A percentile compares a stretch with the other conserved stretches of the same genome.
These are phyloP conservation scores for Leccinum incarnatum DNA, from an alignment of 768 basidiomycete genomes.

Conservation along the genomic window DNA sequence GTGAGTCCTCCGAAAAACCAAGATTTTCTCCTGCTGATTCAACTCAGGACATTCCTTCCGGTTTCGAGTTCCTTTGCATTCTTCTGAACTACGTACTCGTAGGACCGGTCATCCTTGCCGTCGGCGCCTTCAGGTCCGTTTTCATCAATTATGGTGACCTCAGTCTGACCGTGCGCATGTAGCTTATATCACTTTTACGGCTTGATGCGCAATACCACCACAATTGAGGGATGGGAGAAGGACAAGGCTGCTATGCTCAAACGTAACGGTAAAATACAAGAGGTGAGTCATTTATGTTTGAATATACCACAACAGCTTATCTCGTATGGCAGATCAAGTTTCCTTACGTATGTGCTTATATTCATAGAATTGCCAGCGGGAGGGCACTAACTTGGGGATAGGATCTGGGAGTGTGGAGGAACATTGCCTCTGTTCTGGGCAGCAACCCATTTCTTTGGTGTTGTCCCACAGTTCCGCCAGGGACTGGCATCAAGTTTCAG, in stretches of 20 bases:
- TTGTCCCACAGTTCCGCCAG: constrained; percentile 65
- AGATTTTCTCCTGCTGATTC: not conserved
- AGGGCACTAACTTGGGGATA: constrained; percentile 32
- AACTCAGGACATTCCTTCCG: constrained; percentile 63
- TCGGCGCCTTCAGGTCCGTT: constrained; percentile 84
- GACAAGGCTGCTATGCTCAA: constrained; percentile 88
- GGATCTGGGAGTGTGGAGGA: constrained; percentile 76
- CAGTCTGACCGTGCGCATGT: constrained; percentile 13
- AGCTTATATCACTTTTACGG: constrained; percentile 87
- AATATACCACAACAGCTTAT: constrained; percentile 1
- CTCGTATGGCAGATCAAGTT: constrained; percentile 65
- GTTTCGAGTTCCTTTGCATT: constrained; percentile 74
- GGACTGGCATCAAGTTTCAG: constrained; percentile 76
- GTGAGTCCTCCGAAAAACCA: constrained; percentile 35
- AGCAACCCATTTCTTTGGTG: constrained; percentile 77
- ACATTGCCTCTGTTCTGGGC: constrained; percentile 79
- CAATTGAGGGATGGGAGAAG: constrained; percentile 98
- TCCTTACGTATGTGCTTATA: constrained; percentile 70
- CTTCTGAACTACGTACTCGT: constrained; percentile 85
- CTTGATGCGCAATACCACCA: constrained; percentile 80
- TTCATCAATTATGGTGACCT: not conserved
- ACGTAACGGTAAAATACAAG: constrained; percentile 78
- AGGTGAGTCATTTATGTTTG: constrained; percentile 41
- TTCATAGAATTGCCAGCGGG: not conserved
- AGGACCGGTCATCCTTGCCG: constrained; percentile 79